Evolutionary conservation across 164 flowering plant genomes (phyloP).

Genomic region (Chloranthus sessilifolius): DNA sequence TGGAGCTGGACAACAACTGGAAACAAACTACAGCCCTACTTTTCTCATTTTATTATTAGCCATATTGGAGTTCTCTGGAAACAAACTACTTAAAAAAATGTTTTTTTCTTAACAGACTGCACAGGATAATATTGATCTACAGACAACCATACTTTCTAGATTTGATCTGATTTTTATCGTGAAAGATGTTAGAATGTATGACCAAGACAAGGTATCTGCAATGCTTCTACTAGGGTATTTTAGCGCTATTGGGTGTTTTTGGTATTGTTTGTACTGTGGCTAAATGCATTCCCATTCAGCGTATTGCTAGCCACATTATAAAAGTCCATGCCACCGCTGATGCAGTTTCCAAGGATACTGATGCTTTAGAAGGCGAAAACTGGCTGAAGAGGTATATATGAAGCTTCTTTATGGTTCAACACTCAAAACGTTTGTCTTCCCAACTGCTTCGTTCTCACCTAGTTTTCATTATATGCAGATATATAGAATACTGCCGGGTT

Average conservation of each 20-base stretch:
- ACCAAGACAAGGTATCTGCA: slow-evolving; percentile 81
- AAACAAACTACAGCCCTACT: neutral
- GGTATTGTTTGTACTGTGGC: neutral
- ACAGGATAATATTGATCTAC: slow-evolving; percentile 96
- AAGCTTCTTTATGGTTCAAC: slow-evolving; percentile 1
- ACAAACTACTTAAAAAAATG: neutral
- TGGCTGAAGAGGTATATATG: slow-evolving; percentile 85
- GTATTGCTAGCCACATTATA: slow-evolving; percentile 89
- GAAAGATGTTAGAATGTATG: slow-evolving; percentile 82
- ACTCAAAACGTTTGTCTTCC: slow-evolving; percentile 3
- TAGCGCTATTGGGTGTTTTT: neutral
- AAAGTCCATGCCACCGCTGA: slow-evolving; percentile 84
- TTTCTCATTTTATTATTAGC: neutral
- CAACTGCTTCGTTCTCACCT: slow-evolving; percentile 7
- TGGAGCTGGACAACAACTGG: no score
- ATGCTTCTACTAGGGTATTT: no score
- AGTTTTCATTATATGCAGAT: slow-evolving; percentile 39
- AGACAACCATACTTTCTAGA: slow-evolving; percentile 97
- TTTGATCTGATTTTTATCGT: slow-evolving; percentile 97
- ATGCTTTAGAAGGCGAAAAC: slow-evolving; percentile 70
- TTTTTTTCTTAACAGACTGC: slow-evolving; percentile 67
- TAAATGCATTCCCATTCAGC: slow-evolving; percentile 40
- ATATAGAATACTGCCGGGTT: slow-evolving; percentile 77
- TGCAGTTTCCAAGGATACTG: slow-evolving; percentile 37
- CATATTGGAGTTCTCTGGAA: neutral